A percentile compares a stretch with the other conserved stretches of the same genome.
Conservation (phyloP, 352 stramenopile genomes). For the Phytophthora pinifolia region DNA sequence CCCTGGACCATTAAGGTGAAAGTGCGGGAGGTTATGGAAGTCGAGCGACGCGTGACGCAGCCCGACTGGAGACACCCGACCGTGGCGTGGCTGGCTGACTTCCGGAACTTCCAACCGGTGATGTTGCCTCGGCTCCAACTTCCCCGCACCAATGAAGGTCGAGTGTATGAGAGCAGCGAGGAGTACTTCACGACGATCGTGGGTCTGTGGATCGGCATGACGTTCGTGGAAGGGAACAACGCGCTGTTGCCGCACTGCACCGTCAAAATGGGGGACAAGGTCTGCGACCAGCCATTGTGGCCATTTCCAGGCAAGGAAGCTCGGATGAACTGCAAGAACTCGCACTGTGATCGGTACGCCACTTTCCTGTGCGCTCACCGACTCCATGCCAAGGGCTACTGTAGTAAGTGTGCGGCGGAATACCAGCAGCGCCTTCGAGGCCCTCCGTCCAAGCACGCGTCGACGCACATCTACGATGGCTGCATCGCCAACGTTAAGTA, state of each 20-base stretch:
- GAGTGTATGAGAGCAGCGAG: conserved; percentile 70
- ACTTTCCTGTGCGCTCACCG: conserved; percentile 66
- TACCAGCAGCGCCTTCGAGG: conserved; percentile 56
- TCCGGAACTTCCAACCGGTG: conserved; percentile 69
- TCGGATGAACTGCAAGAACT: conserved; percentile 45
- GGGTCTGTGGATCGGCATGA: conserved; percentile 86
- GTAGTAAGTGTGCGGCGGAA: conserved; percentile 49
- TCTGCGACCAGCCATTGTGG: conserved; percentile 70
- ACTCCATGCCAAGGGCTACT: conserved; percentile 59
- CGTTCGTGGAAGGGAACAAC: conserved; percentile 86
- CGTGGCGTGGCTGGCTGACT: conserved; percentile 70
- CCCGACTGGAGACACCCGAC: conserved; percentile 67
- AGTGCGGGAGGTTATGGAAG: conserved; percentile 5
- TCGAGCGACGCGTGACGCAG: not conserved
- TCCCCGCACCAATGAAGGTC: conserved; percentile 26
- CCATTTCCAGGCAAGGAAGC: conserved; percentile 39
- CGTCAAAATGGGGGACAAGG: conserved; percentile 45
- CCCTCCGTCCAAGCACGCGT: conserved; percentile 53
- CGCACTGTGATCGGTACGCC: conserved; percentile 45
- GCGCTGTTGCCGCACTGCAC: conserved; percentile 78
- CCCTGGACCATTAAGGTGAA: conserved; percentile 62
- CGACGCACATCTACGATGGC: conserved; percentile 84
- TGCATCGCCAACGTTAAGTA: conserved; percentile 48
- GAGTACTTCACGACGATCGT: conserved; percentile 81
- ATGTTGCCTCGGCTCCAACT: conserved; percentile 75